phyloP scores from a whole-genome alignment of 2,329 filamentous ascomycete genomes.

The Xylaria sp. region DNA sequence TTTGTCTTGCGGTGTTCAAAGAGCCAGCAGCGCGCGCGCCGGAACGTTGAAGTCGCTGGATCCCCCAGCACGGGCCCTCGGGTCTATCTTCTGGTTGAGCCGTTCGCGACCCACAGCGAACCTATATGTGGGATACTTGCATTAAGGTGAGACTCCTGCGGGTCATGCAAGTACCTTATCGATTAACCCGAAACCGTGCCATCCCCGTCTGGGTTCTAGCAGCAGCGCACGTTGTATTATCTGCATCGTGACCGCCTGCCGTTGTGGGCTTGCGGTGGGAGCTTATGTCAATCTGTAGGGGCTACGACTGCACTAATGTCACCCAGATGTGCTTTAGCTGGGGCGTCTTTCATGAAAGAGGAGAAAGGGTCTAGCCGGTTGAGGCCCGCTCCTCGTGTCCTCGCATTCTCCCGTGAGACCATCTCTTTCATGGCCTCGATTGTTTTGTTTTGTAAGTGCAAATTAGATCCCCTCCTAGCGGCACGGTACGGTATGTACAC shows the following conservation, averaged over 20 bases:
- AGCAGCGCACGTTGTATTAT: not conserved
- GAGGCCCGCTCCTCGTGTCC: too few relatives aligned
- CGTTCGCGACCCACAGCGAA: too few relatives aligned
- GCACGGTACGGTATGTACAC: too few relatives aligned
- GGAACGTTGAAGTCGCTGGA: not conserved
- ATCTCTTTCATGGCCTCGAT: too few relatives aligned
- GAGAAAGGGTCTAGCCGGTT: too few relatives aligned
- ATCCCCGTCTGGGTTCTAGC: not conserved
- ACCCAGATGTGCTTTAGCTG: not conserved
- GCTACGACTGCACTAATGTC: not conserved
- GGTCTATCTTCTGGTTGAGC: too few relatives aligned
- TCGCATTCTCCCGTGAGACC: too few relatives aligned
- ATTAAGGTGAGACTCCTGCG: not conserved
- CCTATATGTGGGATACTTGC: too few relatives aligned
- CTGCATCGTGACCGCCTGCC: not conserved
- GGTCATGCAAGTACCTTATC: not conserved
- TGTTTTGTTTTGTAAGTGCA: too few relatives aligned
- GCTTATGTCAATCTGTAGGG: not conserved
- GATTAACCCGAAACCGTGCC: not conserved
- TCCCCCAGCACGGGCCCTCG: not conserved
- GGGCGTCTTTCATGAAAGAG: not conserved
- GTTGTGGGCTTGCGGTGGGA: not conserved
- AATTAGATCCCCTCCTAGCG: too few relatives aligned
- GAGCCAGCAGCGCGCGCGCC: not conserved
- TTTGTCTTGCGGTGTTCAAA: conserved; percentile 5